Evolutionary conservation across 805 yeast species (phyloP).

Genomic region (Saturnispora dispora): DNA sequence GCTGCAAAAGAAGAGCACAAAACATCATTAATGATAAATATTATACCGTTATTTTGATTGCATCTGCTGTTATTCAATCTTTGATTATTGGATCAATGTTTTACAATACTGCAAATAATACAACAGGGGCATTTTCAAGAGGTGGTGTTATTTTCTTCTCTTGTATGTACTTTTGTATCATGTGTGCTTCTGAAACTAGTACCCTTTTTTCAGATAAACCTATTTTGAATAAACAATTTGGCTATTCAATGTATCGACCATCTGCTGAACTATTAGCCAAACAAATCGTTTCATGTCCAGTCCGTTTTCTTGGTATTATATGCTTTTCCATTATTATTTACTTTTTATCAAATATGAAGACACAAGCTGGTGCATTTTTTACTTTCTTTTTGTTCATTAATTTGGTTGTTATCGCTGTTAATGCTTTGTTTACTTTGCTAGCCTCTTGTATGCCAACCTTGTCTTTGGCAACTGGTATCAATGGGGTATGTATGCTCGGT

Average conservation of each 20-base stretch:
- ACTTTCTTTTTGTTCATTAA: constrained; percentile 36
- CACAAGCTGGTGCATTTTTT: constrained; percentile 49
- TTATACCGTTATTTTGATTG: constrained; percentile 39
- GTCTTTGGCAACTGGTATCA: constrained; percentile 51
- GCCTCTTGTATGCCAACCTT: constrained; percentile 42
- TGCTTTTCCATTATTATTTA: constrained; percentile 39
- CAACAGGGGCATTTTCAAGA: constrained; percentile 51
- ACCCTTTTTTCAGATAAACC: constrained; percentile 52
- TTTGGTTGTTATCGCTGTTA: constrained; percentile 35
- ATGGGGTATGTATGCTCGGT: constrained; percentile 45
- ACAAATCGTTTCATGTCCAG: constrained; percentile 48
- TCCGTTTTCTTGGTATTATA: constrained; percentile 41
- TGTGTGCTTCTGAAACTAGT: constrained; percentile 55
- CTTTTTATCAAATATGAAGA: constrained; percentile 44
- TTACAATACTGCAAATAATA: constrained; percentile 40
- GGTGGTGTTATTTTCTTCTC: constrained; percentile 58
- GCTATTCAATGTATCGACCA: constrained; percentile 53
- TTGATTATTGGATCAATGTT: constrained; percentile 53
- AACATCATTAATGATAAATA: constrained; percentile 49
- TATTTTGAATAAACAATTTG: constrained; percentile 54
- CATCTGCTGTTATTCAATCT: constrained; percentile 48
- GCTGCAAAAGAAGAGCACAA: constrained; percentile 44
- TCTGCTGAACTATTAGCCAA: constrained; percentile 56
- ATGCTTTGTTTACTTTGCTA: constrained; percentile 43
- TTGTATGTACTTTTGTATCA: constrained; percentile 49